Conservation (phyloP, 2,329 filamentous ascomycete species). For the Colletotrichum ledebouriae region DNA sequence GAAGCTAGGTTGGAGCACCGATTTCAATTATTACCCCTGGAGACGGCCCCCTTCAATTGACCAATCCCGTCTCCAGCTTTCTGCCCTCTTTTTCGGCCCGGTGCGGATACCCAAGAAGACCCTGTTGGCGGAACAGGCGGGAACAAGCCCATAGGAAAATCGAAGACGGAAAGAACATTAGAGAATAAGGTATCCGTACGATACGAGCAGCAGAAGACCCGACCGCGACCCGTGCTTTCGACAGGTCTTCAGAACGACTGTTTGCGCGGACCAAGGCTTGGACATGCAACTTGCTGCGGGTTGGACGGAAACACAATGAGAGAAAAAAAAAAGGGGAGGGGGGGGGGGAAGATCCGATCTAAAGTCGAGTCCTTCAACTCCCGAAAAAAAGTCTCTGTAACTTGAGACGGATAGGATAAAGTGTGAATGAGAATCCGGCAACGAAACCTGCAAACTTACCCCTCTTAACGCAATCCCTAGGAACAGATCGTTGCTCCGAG, state of each 20-base stretch:
- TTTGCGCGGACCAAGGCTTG: too few species aligned
- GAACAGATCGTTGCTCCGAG: slow-evolving; percentile 1
- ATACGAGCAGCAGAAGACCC: background rate
- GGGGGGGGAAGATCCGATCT: background rate
- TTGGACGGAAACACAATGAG: background rate
- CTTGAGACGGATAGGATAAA: slow-evolving; percentile 7
- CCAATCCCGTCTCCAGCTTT: slow-evolving; percentile 24
- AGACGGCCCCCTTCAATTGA: slow-evolving; percentile 18
- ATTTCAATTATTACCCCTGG: slow-evolving; percentile 23
- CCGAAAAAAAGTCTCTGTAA: slow-evolving; percentile 10
- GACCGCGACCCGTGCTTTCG: background rate
- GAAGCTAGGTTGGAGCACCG: background rate
- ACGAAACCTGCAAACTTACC: slow-evolving; percentile 8
- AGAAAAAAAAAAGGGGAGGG: background rate
- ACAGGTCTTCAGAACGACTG: too few species aligned
- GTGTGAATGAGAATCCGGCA: slow-evolving; percentile 6
- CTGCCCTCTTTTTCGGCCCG: slow-evolving; percentile 28
- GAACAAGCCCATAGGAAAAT: slow-evolving; percentile 17
- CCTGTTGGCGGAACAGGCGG: slow-evolving; percentile 31
- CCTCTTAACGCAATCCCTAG: slow-evolving; percentile 5
- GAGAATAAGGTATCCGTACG: background rate
- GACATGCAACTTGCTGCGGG: slow-evolving; percentile 1
- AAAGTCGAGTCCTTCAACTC: background rate
- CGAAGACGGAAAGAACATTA: slow-evolving; percentile 6
- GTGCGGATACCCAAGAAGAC: slow-evolving; percentile 31